Evolutionary conservation across 345 rosid species (phyloP).

Genomic region (Hibiscus tridactylites): DNA sequence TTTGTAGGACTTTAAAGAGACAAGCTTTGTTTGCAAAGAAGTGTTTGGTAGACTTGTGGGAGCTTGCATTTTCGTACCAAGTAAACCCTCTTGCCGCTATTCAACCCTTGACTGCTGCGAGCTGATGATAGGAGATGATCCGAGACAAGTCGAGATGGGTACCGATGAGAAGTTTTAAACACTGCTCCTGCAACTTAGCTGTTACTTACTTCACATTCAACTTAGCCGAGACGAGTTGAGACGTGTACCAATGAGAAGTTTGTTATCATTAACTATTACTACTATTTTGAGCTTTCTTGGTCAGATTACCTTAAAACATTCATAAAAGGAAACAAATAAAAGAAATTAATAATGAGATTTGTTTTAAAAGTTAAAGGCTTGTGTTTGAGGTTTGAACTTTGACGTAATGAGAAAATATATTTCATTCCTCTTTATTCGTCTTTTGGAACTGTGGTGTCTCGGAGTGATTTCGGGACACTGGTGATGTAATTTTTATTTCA

Average conservation of each 20-base stretch:
- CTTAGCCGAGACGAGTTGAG: no score
- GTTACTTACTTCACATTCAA: background rate
- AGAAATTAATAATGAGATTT: background rate
- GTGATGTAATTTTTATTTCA: no score
- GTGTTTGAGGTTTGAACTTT: background rate
- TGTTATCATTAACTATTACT: background rate
- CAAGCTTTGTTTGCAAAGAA: slow-evolving; percentile 40
- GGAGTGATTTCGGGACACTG: no score
- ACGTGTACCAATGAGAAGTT: background rate
- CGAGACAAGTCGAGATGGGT: background rate
- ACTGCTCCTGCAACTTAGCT: background rate
- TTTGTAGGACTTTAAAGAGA: slow-evolving; percentile 41
- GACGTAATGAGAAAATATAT: background rate
- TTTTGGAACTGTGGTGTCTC: no score
- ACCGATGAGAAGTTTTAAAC: background rate
- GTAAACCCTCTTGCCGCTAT: slow-evolving; percentile 86
- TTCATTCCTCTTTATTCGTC: no score
- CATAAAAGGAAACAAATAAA: background rate
- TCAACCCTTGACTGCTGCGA: slow-evolving; percentile 50
- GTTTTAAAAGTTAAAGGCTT: background rate
- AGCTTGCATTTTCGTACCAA: slow-evolving; percentile 84
- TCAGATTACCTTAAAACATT: background rate
- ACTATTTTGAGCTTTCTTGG: no score
- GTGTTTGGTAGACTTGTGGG: slow-evolving; percentile 70
- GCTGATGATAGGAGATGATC: slow-evolving; percentile 29